Base-by-base conservation (phyloP, 495 filamentous ascomycete species). In the Neurospora sp. region DNA sequence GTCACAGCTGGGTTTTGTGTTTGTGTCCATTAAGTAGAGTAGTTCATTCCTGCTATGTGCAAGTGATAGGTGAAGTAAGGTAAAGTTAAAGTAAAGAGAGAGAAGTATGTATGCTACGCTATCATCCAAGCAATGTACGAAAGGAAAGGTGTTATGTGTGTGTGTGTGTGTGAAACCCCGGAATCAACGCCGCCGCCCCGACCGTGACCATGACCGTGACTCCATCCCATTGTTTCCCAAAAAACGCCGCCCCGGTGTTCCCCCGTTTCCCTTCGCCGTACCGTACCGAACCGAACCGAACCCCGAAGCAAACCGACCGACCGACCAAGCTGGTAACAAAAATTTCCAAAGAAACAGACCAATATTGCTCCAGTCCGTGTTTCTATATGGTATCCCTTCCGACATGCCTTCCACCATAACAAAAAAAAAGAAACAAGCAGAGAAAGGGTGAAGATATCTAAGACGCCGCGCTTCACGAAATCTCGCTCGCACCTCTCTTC, bases 401-500 rank as follows among this genome's bases (percentile, higher is more conserved):
- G 12, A 54, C 46, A 54, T 54, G 46, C 10, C 12, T 27, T 8
- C 54, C 54, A 31, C 23, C 54, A 23, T 14, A 3, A 16, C 35
- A 62, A 62, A 16, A 14, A 62, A 62, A 35, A 16, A 8, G 4
- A 62, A 35, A 31, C 0, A 31, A 16, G 20, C 5, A 27, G 7
- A 66, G 14, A 66, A 35, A 35, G 14, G 14, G 35, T 35, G 4
- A 5, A 35, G 35, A 35, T 35, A 5, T 35, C 54, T 12, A 16
- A 66, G 2, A 9, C 54, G 2, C 27, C 27, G 4, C 27, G 54
- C 54, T 66, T 66, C 54, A 66, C 54, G 54, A 66, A 66, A 66
- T 66, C 54, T 66, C 54, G 27, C 54, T 66, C 6, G 54, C 54
- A 9, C 54, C 54, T 66, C 77, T 80, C 35, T 39, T 20, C 27